These are phyloP conservation scores for Kandelia obovata DNA, from an alignment of 345 rosid species.

Conservation along the genomic window DNA sequence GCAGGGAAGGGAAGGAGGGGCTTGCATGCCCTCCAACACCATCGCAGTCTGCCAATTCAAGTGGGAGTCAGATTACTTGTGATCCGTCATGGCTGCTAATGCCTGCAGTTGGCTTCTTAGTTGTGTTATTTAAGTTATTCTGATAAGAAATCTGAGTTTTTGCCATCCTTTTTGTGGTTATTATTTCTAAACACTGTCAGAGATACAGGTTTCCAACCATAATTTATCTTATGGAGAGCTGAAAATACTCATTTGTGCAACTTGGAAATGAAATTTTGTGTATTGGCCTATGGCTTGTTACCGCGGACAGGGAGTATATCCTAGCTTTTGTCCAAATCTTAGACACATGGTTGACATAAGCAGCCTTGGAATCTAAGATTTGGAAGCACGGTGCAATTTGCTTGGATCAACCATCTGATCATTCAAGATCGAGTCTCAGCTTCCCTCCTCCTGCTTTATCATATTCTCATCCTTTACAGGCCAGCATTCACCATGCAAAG, in stretches of 20 bases:
- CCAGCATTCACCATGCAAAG: constrained; percentile 43
- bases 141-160: constrained; percentile 17
- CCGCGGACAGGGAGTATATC: background rate
- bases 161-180: background rate
- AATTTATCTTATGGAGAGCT: background rate
- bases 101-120: constrained; percentile 1
- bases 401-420: too few relatives aligned
- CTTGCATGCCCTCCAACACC: constrained; percentile 24
- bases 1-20: constrained; percentile 20
- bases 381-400: too few relatives aligned
- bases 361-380: too few relatives aligned
- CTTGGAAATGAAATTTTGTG: background rate
- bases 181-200: background rate
- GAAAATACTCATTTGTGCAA: background rate
- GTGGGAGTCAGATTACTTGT: background rate
- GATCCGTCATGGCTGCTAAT: constrained; percentile 12
- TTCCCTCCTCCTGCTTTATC: too few relatives aligned
- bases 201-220: too few relatives aligned
- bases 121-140: constrained; percentile 8
- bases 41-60: background rate
- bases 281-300: background rate
- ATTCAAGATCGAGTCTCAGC: too few relatives aligned
- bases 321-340: too few relatives aligned
- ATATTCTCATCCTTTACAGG: background rate
- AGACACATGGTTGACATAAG: too few relatives aligned